A percentile compares a stretch with the other conserved stretches of the same genome.
Conservation (phyloP, 2,329 filamentous ascomycete species). For the Fusarium decemcellulare region DNA sequence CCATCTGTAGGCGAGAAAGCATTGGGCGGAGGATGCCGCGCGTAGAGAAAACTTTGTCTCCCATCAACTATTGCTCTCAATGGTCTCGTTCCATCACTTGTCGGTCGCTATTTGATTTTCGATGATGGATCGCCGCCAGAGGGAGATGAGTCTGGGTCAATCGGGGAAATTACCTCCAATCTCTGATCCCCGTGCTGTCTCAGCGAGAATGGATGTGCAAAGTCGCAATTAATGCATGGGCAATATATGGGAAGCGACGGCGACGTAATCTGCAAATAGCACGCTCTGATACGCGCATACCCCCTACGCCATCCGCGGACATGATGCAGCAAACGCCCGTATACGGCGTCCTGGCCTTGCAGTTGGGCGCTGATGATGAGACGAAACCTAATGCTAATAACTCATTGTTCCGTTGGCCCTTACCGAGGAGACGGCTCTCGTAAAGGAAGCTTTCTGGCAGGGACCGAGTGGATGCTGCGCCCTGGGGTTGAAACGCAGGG, state of each 20-base stretch:
- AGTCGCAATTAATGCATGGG: neutral
- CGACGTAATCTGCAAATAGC: slow-evolving; percentile 2
- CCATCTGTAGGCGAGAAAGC: neutral
- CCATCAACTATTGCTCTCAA: neutral
- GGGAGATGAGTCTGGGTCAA: neutral
- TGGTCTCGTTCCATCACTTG: neutral
- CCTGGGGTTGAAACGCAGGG: slow-evolving; percentile 7
- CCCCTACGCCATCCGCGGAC: slow-evolving; percentile 27
- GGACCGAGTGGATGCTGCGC: slow-evolving; percentile 7
- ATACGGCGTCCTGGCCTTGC: slow-evolving; percentile 13
- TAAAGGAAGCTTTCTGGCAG: neutral
- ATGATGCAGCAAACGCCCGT: neutral
- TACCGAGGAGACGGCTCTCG: slow-evolving; percentile 17
- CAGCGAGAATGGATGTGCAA: slow-evolving; percentile 5
- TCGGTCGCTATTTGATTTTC: neutral
- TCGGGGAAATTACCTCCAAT: slow-evolving; percentile 21
- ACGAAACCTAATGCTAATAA: neutral
- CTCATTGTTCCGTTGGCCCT: neutral
- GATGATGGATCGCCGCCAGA: slow-evolving; percentile 14
- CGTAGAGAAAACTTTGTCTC: slow-evolving; percentile 8
- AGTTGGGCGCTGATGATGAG: neutral
- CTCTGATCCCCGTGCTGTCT: slow-evolving; percentile 6
- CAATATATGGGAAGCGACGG: neutral
- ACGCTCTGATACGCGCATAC: slow-evolving; percentile 18
- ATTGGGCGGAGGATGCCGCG: slow-evolving; percentile 15